Evolutionary conservation across 306 rosid genomes (phyloP), one percentile per base, ranked within the genome.

Genomic region (Cotoneaster glaucophyllus): DNA sequence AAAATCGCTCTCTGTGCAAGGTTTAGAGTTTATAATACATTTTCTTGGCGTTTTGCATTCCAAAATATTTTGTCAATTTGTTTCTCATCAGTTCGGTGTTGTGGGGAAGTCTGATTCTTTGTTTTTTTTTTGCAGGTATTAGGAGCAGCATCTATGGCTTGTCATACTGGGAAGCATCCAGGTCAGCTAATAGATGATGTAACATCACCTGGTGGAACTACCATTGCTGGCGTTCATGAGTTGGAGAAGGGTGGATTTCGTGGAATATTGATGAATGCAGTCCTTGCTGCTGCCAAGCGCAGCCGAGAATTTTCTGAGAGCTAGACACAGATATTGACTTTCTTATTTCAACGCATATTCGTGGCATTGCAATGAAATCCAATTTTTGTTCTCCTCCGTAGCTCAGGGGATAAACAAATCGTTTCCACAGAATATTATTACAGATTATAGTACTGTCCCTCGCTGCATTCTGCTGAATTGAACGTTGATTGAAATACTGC

Each of bases 111-210:
- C 67, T 18, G n/a, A 58, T 73, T 56, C 29, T 15, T 39, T 67
- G 28, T 9, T 0, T 65, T 9, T 34, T 37, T 21, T 34, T 68
- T 32, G 39, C 81, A 95, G 99, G 97, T 95, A 70, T 73, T 95
- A 29, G 99, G 99, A 70, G 99, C 99, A 71, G 97, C 99, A 77
- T 82, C 96, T 71, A 90, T 92, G 98, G 89, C 84, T 76, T 65
- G 74, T 22, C 78, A 74, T 59, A 72, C 83, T 18, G 92, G 96
- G 79, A 92, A 90, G 87, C 97, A 92, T 81, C 97, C 98, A 12
- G 98, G 96, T 34, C 96, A 95, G 82, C 98, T 94, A 66, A 94
- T 91, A 80, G 98, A 95, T 64, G 96, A 95, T 13, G 98, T 88
- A 34, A 74, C 98, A 61, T 96, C 99, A 57, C 96, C 99, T 9